phyloP scores from a whole-genome alignment of 2,329 filamentous ascomycete species.

The Talaromyces marneffei region DNA sequence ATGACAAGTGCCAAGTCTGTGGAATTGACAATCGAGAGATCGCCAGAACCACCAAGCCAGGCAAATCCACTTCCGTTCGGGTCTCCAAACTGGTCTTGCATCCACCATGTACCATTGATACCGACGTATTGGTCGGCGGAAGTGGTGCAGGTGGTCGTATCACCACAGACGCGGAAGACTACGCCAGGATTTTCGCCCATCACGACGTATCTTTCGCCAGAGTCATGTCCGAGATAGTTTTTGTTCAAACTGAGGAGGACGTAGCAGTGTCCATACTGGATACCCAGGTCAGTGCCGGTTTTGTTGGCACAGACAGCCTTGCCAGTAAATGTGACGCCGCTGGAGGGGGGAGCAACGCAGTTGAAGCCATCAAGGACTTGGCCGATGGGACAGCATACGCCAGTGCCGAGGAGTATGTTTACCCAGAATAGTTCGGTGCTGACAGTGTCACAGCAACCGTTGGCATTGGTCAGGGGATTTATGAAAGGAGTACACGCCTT shows the following conservation, averaged over 20 bases:
- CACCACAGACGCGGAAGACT: slow-evolving; percentile 11
- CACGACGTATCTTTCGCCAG: slow-evolving; percentile 5
- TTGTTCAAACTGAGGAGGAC: slow-evolving; percentile 8
- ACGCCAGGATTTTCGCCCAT: slow-evolving; percentile 11
- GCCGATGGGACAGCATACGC: slow-evolving; percentile 5
- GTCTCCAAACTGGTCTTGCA: slow-evolving; percentile 11
- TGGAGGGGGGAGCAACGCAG: slow-evolving; percentile 7
- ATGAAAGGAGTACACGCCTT: slow-evolving; percentile 4
- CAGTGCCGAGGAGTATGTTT: slow-evolving; percentile 3
- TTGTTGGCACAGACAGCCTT: slow-evolving; percentile 3
- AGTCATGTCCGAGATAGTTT: slow-evolving; percentile 12
- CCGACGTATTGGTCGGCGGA: background rate
- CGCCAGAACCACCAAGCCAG: slow-evolving; percentile 6
- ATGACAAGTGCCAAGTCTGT: background rate
- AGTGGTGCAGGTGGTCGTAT: background rate
- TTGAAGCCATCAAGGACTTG: slow-evolving; percentile 8
- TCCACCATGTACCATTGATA: slow-evolving; percentile 9
- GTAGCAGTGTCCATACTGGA: slow-evolving; percentile 10
- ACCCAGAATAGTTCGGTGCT: slow-evolving; percentile 10
- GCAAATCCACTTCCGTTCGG: slow-evolving; percentile 9
- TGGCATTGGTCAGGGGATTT: slow-evolving; percentile 1
- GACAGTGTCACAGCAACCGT: slow-evolving; percentile 9
- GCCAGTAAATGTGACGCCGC: background rate
- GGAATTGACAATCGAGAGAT: slow-evolving; percentile 4
- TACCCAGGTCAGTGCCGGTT: slow-evolving; percentile 4